phyloP scores from a whole-genome alignment of 2,329 filamentous ascomycete genomes.

The Chaetomium globosum region DNA sequence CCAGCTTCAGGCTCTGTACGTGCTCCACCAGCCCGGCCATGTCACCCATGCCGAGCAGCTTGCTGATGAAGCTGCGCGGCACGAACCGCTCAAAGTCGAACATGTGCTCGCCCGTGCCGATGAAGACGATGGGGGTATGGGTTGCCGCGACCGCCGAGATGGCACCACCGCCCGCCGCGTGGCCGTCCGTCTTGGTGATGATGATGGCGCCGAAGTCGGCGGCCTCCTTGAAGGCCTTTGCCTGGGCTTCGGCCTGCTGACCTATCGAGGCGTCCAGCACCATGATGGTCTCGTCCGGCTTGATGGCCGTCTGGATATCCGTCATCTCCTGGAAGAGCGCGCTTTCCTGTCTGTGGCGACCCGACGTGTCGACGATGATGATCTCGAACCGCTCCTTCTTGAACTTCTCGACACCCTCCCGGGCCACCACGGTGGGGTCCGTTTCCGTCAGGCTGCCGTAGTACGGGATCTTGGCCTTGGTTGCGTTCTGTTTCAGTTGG shows the following conservation, averaged over 20 bases:
- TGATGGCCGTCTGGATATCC: slow-evolving; percentile 88
- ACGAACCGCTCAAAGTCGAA: slow-evolving; percentile 91
- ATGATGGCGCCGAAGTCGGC: slow-evolving; percentile 98
- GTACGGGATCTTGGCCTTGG: slow-evolving; percentile 98
- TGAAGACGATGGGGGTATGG: slow-evolving; percentile 94
- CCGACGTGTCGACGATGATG: slow-evolving; percentile 97
- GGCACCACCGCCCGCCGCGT: slow-evolving; percentile 91
- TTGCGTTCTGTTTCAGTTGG: slow-evolving; percentile 97
- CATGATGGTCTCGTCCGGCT: slow-evolving; percentile 96
- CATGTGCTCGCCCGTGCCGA: slow-evolving; percentile 97
- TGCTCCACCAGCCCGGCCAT: slow-evolving; percentile 95
- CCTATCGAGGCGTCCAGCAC: slow-evolving; percentile 96
- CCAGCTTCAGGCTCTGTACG: slow-evolving; percentile 90
- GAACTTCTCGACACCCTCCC: slow-evolving; percentile 97
- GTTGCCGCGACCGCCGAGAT: slow-evolving; percentile 97
- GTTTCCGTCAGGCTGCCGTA: slow-evolving; percentile 96
- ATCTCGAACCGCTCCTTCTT: slow-evolving; percentile 98
- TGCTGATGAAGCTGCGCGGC: slow-evolving; percentile 89
- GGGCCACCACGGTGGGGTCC: slow-evolving; percentile 88
- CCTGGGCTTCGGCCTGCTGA: slow-evolving; percentile 91
- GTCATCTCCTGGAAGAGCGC: slow-evolving; percentile 97
- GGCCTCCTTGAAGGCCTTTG: slow-evolving; percentile 94
- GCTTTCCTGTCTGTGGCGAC: slow-evolving; percentile 90
- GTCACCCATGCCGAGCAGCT: slow-evolving; percentile 95
- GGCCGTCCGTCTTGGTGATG: slow-evolving; percentile 97